phyloP scores from a whole-genome alignment of 1,284 basidiomycete genomes.

The Trichosporon coremiiforme region DNA sequence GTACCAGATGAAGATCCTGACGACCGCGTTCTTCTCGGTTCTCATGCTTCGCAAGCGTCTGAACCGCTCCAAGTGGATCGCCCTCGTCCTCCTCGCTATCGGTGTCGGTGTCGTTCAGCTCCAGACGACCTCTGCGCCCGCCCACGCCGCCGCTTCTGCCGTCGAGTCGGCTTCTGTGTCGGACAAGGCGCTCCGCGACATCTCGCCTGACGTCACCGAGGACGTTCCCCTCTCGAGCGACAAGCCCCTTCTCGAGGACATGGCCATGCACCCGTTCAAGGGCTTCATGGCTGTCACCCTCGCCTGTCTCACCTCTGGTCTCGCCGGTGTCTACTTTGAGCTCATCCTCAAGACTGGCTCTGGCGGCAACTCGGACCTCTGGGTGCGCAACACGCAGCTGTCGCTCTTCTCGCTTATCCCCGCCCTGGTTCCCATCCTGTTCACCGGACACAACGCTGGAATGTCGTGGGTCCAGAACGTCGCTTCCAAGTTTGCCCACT shows the following conservation, averaged over 20 bases:
- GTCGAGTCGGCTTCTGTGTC: slow-evolving; percentile 16
- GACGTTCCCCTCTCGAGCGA: slow-evolving; percentile 1
- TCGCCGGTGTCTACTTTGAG: slow-evolving; percentile 99
- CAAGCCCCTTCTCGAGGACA: slow-evolving; percentile 17
- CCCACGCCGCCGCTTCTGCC: slow-evolving; percentile 19
- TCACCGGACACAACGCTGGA: slow-evolving; percentile 56
- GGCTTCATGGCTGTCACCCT: slow-evolving; percentile 82
- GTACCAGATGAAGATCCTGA: slow-evolving; percentile 97
- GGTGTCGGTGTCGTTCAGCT: slow-evolving; percentile 94
- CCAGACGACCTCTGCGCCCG: slow-evolving; percentile 58
- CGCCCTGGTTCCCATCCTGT: slow-evolving; percentile 79
- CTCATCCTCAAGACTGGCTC: slow-evolving; percentile 86
- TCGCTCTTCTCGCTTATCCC: slow-evolving; percentile 92
- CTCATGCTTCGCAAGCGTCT: slow-evolving; percentile 80
- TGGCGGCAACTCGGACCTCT: slow-evolving; percentile 65
- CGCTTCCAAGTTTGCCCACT: slow-evolving; percentile 57
- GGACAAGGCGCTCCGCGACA: slow-evolving; percentile 10
- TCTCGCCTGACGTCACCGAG: slow-evolving; percentile 14
- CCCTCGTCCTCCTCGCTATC: slow-evolving; percentile 79
- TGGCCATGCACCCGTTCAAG: slow-evolving; percentile 70
- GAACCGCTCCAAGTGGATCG: slow-evolving; percentile 74
- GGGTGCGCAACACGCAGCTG: slow-evolving; percentile 95
- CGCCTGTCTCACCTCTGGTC: slow-evolving; percentile 92
- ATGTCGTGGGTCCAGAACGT: slow-evolving; percentile 42
- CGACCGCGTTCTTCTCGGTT: slow-evolving; percentile 92